These are phyloP conservation scores for Cetradonia linearis DNA, from an alignment of 495 filamentous ascomycete genomes.

Conservation along the genomic window DNA sequence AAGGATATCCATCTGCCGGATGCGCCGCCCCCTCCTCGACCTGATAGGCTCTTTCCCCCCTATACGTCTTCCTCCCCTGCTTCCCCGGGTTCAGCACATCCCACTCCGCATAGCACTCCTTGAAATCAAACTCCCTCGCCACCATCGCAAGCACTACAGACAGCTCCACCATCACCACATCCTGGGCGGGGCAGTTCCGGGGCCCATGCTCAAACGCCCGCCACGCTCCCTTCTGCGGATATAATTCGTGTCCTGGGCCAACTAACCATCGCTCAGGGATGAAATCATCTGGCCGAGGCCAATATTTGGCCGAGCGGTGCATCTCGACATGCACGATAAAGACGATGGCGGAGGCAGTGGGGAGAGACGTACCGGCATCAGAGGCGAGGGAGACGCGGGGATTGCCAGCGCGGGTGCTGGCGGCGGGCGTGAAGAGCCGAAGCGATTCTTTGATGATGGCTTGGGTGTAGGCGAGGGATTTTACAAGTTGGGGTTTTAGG, in stretches of 20 bases:
- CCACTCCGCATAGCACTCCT: conserved; percentile 21
- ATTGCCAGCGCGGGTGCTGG: conserved; percentile 31
- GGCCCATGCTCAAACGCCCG: conserved; percentile 41
- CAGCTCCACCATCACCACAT: conserved; percentile 37
- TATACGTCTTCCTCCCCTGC: conserved; percentile 10
- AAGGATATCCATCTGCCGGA: conserved; percentile 12
- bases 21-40: conserved; percentile 14
- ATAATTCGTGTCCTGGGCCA: neutral
- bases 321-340: neutral
- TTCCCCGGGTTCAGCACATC: conserved; percentile 9
- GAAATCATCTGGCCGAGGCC: conserved; percentile 25
- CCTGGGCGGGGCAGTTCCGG: conserved; percentile 42
- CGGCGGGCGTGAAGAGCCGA: conserved; percentile 36
- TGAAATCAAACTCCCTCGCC: conserved; percentile 25
- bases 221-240: conserved; percentile 28
- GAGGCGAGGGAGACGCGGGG: conserved; percentile 23
- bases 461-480: conserved; percentile 34
- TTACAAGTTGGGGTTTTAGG: conserved; percentile 31
- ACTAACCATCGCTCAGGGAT: conserved; percentile 27
- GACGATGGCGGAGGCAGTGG: conserved; percentile 21
- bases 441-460: conserved; percentile 43
- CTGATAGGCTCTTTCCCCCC: conserved; percentile 27
- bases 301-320: conserved; percentile 1
- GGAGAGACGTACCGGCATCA: conserved; percentile 25
- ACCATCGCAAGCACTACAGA: conserved; percentile 26